These are phyloP conservation scores for Malus fusca DNA, from an alignment of 306 rosid genomes.

Conservation along the genomic window DNA sequence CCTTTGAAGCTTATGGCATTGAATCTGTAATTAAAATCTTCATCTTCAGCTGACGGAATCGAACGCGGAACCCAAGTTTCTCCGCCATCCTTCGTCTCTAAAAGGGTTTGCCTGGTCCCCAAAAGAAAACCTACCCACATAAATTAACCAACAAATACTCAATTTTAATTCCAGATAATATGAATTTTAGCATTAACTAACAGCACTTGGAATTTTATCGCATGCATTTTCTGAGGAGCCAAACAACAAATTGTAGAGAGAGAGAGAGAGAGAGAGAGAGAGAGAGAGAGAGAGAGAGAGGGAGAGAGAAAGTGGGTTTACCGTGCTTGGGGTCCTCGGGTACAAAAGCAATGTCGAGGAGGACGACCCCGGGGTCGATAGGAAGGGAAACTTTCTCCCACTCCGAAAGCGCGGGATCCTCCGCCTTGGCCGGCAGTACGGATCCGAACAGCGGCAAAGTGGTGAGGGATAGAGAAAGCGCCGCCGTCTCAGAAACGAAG, in stretches of 20 bases:
- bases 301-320: neutral
- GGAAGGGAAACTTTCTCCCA: conserved; percentile 91
- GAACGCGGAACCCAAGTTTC: conserved; percentile 80
- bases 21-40: conserved; percentile 89
- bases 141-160: neutral
- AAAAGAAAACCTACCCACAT: conserved; percentile 65
- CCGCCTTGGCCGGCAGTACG: conserved; percentile 41
- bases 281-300: neutral
- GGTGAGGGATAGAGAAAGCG: conserved; percentile 46
- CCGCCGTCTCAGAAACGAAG: conserved; percentile 55
- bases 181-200: neutral
- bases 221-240: neutral
- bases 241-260: neutral
- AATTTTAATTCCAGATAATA: neutral
- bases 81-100: conserved; percentile 96
- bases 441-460: conserved; percentile 26
- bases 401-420: conserved; percentile 58
- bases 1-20: conserved; percentile 89
- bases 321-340: conserved; percentile 77
- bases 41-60: conserved; percentile 92
- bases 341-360: conserved; percentile 89
- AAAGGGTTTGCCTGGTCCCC: conserved; percentile 80
- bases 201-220: neutral
- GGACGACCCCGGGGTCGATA: conserved; percentile 93
- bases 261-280: neutral